These are phyloP conservation scores for Dipteronia dyeriana DNA, from an alignment of 345 rosid genomes.

Conservation along the genomic window DNA sequence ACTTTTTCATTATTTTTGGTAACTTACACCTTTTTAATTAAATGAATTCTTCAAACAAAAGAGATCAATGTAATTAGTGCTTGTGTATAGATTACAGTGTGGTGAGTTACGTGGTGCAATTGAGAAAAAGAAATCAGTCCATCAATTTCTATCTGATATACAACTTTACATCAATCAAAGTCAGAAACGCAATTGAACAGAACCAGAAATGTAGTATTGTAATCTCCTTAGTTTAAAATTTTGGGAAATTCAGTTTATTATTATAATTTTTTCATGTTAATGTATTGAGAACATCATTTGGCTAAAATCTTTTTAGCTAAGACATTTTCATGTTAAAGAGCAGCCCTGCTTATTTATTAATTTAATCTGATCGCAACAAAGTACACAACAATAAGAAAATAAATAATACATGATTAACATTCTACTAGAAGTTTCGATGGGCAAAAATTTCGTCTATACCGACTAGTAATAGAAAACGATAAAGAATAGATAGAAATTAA, in stretches of 20 bases:
- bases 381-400: background rate
- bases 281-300: background rate
- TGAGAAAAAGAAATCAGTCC: background rate
- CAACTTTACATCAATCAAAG: background rate
- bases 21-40: too few species aligned
- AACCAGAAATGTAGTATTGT: too few species aligned
- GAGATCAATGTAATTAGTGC: too few species aligned
- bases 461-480: background rate
- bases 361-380: background rate
- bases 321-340: background rate
- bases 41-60: background rate
- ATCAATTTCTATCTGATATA: background rate
- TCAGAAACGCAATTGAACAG: background rate
- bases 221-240: background rate
- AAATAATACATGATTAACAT: background rate
- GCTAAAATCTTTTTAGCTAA: too few species aligned
- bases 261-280: too few species aligned
- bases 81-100: too few species aligned
- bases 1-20: too few species aligned
- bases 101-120: too few species aligned
- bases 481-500: constrained; percentile 16
- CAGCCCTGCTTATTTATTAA: background rate
- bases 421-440: background rate
- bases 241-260: too few species aligned
- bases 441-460: constrained; percentile 17